Evolutionary conservation across 352 stramenopile genomes (phyloP).

Genomic region (Pythium biforme): DNA sequence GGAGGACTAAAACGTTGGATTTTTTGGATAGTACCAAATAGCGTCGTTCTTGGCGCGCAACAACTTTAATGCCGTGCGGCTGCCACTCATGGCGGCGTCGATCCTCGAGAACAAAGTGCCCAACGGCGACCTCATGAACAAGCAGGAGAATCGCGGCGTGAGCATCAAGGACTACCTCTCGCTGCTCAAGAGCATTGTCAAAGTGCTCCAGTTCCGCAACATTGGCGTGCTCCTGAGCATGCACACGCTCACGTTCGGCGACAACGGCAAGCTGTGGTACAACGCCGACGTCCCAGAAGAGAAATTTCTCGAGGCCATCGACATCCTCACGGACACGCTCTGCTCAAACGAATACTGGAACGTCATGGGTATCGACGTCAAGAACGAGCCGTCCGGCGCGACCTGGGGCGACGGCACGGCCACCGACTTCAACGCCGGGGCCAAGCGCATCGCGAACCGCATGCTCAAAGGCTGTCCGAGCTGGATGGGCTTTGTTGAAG

Average conservation of each 20-base stretch:
- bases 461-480: slow-evolving; percentile 69
- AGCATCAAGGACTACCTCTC: slow-evolving; percentile 38
- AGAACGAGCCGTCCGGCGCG: slow-evolving; percentile 54
- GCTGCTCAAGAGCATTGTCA: slow-evolving; percentile 43
- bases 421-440: slow-evolving; percentile 51
- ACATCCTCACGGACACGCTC: slow-evolving; percentile 41
- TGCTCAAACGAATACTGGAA: slow-evolving; percentile 74
- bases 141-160: slow-evolving; percentile 57
- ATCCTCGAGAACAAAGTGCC: slow-evolving; percentile 64
- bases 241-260: slow-evolving; percentile 34
- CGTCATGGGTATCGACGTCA: slow-evolving; percentile 69
- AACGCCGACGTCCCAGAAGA: slow-evolving; percentile 28
- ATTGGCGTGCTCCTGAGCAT: slow-evolving; percentile 48
- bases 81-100: slow-evolving; percentile 62
- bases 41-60: slow-evolving; percentile 64
- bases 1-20: not conserved
- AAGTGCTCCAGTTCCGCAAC: slow-evolving; percentile 39
- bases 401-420: slow-evolving; percentile 49
- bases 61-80: slow-evolving; percentile 76
- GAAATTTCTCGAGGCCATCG: slow-evolving; percentile 34
- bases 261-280: slow-evolving; percentile 42
- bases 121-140: slow-evolving; percentile 31
- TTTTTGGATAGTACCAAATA: slow-evolving; percentile 47
- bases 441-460: slow-evolving; percentile 48
- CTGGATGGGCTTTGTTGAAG: slow-evolving; percentile 80